Evolutionary conservation across 305 asterid species (phyloP).

Genomic region (Solanum aculeatissimum): DNA sequence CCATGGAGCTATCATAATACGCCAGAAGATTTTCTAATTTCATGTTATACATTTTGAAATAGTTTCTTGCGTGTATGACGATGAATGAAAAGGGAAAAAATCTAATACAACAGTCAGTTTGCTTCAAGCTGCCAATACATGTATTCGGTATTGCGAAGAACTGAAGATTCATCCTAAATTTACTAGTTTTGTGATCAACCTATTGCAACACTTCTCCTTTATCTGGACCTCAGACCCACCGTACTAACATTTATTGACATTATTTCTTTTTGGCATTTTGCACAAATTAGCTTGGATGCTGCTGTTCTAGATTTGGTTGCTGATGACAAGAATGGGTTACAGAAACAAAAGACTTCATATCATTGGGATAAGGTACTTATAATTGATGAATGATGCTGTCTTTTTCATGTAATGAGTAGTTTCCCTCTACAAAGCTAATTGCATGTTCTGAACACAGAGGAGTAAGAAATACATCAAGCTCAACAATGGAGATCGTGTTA

Average conservation of each 20-base stretch:
- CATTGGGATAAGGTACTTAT: slow-evolving; percentile 91
- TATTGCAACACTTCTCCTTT: background rate
- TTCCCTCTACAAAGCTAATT: background rate
- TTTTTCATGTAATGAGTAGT: background rate
- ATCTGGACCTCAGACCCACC: background rate
- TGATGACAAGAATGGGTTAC: slow-evolving; percentile 59
- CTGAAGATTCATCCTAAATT: background rate
- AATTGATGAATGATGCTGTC: background rate
- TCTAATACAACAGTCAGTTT: background rate
- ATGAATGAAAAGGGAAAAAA: background rate
- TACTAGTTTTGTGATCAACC: background rate
- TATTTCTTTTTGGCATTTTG: background rate
- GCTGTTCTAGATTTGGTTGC: slow-evolving; percentile 92
- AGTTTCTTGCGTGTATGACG: background rate
- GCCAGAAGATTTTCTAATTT: background rate
- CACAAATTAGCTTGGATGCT: slow-evolving; percentile 55
- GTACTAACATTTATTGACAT: background rate
- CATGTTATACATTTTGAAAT: background rate
- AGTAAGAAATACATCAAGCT: slow-evolving; percentile 87
- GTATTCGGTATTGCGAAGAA: background rate
- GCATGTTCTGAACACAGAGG: slow-evolving; percentile 45
- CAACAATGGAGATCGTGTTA: slow-evolving; percentile 87
- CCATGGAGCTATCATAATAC: background rate
- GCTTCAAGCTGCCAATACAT: background rate
- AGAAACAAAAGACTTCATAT: slow-evolving; percentile 58